These are phyloP conservation scores for Annona cherimola DNA, from an alignment of 164 flowering plant species.

Conservation along the genomic window DNA sequence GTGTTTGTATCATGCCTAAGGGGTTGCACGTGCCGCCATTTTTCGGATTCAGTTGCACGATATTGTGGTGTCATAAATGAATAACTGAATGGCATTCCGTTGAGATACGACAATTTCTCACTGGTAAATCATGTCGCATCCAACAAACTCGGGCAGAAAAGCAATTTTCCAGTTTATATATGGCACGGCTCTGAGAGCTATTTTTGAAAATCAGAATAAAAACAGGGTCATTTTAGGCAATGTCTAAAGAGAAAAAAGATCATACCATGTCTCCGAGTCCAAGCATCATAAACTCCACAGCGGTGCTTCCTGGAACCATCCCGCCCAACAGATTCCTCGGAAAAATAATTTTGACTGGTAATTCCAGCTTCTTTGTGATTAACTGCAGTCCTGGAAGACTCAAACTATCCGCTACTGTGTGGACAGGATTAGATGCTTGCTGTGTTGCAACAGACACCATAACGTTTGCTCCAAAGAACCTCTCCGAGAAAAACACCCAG, in stretches of 20 bases:
- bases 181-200: background rate
- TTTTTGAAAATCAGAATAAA: background rate
- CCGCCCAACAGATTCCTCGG: slow-evolving; percentile 83
- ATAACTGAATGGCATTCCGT: background rate
- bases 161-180: background rate
- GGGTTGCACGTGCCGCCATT: background rate
- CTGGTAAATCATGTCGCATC: background rate
- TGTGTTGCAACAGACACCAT: slow-evolving; percentile 97
- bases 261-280: slow-evolving; percentile 99
- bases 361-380: slow-evolving; percentile 81
- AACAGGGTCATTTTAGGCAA: background rate
- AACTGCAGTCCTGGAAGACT: slow-evolving; percentile 88
- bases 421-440: slow-evolving; percentile 93
- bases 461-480: slow-evolving; percentile 91
- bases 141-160: background rate
- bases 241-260: slow-evolving; percentile 6
- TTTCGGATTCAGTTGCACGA: background rate
- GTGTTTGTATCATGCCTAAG: background rate
- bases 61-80: background rate
- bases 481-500: slow-evolving; percentile 98
- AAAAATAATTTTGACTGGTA: slow-evolving; percentile 90
- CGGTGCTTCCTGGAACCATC: slow-evolving; percentile 43
- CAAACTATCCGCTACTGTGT: slow-evolving; percentile 81
- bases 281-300: slow-evolving; percentile 88
- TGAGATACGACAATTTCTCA: background rate